These are phyloP conservation scores for Podila epicladia DNA, from an alignment of 192 early-diverging fungal genomes.

Conservation along the genomic window DNA sequence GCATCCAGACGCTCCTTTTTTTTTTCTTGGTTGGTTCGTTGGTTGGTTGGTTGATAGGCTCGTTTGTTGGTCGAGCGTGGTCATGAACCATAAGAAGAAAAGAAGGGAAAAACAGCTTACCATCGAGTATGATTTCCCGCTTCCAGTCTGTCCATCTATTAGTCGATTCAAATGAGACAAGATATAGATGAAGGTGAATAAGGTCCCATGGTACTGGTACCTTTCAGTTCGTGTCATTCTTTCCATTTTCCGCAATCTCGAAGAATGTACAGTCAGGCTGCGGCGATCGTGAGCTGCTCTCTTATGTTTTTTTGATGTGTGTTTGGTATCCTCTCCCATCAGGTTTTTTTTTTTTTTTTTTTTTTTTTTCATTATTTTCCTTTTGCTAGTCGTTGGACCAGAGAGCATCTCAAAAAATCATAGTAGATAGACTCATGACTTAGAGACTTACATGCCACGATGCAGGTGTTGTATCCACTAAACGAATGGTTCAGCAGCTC, in stretches of 20 bases:
- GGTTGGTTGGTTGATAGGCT: neutral
- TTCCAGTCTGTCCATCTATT: constrained; percentile 82
- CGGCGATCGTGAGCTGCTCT: constrained; percentile 5
- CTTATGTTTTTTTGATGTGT: neutral
- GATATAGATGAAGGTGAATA: neutral
- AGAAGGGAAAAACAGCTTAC: constrained; percentile 22
- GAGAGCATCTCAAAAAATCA: constrained; percentile 1
- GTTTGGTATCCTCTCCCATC: neutral
- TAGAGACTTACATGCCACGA: constrained; percentile 84
- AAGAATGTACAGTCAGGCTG: neutral
- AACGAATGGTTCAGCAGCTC: constrained; percentile 88
- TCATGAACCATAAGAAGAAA: no score
- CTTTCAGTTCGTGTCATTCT: neutral
- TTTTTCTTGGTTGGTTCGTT: neutral
- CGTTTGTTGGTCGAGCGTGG: neutral
- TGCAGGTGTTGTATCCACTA: constrained; percentile 91
- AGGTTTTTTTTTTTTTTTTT: neutral
- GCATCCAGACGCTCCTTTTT: neutral
- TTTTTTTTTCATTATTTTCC: neutral
- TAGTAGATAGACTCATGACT: constrained; percentile 3
- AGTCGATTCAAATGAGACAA: constrained; percentile 7
- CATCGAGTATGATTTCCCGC: constrained; percentile 80
- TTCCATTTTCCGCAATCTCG: constrained; percentile 1
- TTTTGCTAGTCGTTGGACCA: neutral
- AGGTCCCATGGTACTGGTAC: neutral